Evolutionary conservation across 2,329 filamentous ascomycete genomes (phyloP), one percentile per base, ranked within the genome.

Genomic region (Boeremia exigua): DNA sequence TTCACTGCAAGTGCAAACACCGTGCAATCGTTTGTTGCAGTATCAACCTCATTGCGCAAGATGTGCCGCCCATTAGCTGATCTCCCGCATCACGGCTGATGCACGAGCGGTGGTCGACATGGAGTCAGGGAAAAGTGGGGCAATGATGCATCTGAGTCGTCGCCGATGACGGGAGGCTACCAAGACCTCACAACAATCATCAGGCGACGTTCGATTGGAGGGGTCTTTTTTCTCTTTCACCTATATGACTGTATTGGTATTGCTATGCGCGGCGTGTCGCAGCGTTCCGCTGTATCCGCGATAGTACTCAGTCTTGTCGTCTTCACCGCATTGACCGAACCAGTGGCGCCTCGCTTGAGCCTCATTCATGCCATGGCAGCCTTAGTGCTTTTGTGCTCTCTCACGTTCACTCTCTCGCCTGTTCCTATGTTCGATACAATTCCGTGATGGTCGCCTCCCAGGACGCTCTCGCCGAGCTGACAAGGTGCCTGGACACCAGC

Each of bases 401-500:
- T 19, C n/a, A 47, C 49, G 23, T 46, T 47, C 11, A 14, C 45
- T 55, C 38, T 44, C 27, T 30, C 53, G 34, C 27, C 30, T 28
- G 12, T 32, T 29, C 12, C 11, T 14, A 43, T 36, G 27, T 54
- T 19, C 47, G 15, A 43, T 39, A 50, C 49, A 42, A 54, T 38
- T 29, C 36, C 46, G 45, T 53, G 48, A 70, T 70, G 67, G 63
- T 63, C 38, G 45, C 46, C 54, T 36, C 14, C 38, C 53, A 60
- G 27, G 42, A 57, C 17, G 62, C 61, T 27, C 61, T 76, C 17
- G 37, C 64, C 50, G 65, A 72, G 27, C 65, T 77, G 34, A 74
- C 71, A n/a, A 57, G 64, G 40, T 73, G 66, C 56, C 63, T 75
- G 53, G 70, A 71, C 48, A 61, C 68, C 36, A 42, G 48, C 19